phyloP scores from a whole-genome alignment of 805 yeast genomes.

The Sugiyamaella qingdaonensis region DNA sequence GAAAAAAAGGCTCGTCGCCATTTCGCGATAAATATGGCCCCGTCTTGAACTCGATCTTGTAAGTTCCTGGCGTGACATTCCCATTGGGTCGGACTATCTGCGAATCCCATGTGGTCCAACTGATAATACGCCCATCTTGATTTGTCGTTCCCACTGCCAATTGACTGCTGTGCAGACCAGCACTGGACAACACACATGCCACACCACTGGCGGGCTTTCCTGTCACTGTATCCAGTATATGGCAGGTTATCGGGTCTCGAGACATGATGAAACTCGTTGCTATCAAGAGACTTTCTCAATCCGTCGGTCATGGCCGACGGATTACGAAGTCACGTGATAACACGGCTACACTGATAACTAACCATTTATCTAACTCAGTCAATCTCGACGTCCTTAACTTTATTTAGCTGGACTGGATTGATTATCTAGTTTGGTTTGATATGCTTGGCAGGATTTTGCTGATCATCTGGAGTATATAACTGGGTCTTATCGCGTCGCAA shows the following conservation, averaged over 20 bases:
- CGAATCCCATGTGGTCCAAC: slow-evolving; percentile 57
- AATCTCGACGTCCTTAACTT: too few relatives aligned
- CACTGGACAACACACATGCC: slow-evolving; percentile 45
- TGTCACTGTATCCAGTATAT: slow-evolving; percentile 74
- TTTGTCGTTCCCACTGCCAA: slow-evolving; percentile 65
- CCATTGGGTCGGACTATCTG: slow-evolving; percentile 17
- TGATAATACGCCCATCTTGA: slow-evolving; percentile 70
- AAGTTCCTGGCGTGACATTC: slow-evolving; percentile 48
- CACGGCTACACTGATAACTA: too few relatives aligned
- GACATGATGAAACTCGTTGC: background rate
- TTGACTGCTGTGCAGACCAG: slow-evolving; percentile 11
- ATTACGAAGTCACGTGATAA: too few relatives aligned
- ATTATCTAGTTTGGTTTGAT: too few relatives aligned
- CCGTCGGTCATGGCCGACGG: too few relatives aligned
- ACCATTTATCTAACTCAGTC: too few relatives aligned
- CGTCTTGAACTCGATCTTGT: slow-evolving; percentile 74
- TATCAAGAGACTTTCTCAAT: too few relatives aligned
- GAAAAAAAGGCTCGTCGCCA: slow-evolving; percentile 64
- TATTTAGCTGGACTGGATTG: too few relatives aligned
- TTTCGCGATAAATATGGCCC: slow-evolving; percentile 51
- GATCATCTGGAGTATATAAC: too few relatives aligned
- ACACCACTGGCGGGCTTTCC: slow-evolving; percentile 83
- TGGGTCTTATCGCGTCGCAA: too few relatives aligned
- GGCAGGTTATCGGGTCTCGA: slow-evolving; percentile 61
- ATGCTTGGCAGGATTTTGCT: too few relatives aligned